Evolutionary conservation across 441 rosid genomes (phyloP), one percentile per base, ranked within the genome.

Genomic region (Corymbia citriodora): DNA sequence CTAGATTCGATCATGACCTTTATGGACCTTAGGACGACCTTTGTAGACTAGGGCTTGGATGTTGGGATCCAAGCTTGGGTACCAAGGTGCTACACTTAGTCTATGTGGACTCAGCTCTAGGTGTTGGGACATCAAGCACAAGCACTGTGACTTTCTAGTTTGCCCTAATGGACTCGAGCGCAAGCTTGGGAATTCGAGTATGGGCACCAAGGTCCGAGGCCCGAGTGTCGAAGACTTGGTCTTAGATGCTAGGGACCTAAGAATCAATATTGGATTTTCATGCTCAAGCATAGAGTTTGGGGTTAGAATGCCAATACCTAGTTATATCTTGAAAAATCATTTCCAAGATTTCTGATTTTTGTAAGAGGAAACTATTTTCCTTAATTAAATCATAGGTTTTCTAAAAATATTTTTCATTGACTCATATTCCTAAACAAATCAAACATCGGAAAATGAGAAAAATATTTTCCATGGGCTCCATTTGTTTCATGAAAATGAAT

Each of bases 141-240:
- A 3, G 2, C 13, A 1, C 0, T 5, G 0, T 8, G 63, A 57
- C 63, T 27, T 57, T 57, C 2, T 1, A 0, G 2, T 57, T 12
- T 2, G 4, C 29, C 29, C 4, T 23, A 12, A 57, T 57, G 5
- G 61, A 55, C 61, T 27, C 4, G 23, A 21, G 27, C 9, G 0
- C 23, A 18, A 55, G 9, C 45, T 3, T 40, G 45, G 45, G 45
- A 6, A 40, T 55, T 19, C 0, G 5, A 1, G 59, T 6, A 23
- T 57, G 10, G 13, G 29, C 29, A 9, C 0, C 13, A 9, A 57
- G 63, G 13, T 57, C 63, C 1, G 0, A 0, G 0, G 29, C 13
- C 2, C 6, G 10, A 4, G 63, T 10, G 3, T 0, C 0, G 2
- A 0, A 0, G 1, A 2, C 63, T 27, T 57, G 23, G 63, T 57